These are phyloP conservation scores for Pluteus cervinus DNA, from an alignment of 768 basidiomycete genomes.

Conservation along the genomic window DNA sequence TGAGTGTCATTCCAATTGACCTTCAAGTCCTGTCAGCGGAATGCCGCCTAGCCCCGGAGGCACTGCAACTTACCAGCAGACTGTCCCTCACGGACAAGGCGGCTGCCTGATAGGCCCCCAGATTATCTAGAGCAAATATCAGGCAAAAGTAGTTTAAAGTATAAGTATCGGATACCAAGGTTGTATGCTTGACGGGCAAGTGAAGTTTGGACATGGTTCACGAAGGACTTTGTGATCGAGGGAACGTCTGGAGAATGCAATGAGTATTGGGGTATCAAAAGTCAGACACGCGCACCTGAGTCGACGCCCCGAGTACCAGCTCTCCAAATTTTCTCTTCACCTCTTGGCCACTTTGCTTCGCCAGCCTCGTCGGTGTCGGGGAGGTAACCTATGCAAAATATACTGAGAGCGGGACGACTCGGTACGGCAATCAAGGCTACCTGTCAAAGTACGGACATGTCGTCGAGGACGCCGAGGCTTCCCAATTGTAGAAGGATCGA, in stretches of 20 bases:
- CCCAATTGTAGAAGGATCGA: conserved; percentile 64
- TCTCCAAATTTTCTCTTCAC: conserved; percentile 75
- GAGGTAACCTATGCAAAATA: conserved; percentile 52
- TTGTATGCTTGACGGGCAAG: conserved; percentile 90
- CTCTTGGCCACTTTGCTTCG: conserved; percentile 81
- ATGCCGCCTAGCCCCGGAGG: not conserved
- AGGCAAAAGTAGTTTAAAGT: conserved; percentile 2
- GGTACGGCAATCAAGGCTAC: conserved; percentile 23
- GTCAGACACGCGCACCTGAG: conserved; percentile 33
- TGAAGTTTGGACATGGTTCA: conserved; percentile 82
- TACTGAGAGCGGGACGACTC: conserved; percentile 1
- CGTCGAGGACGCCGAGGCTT: conserved; percentile 50
- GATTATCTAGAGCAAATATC: conserved; percentile 40
- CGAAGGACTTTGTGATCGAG: conserved; percentile 66
- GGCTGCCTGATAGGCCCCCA: conserved; percentile 89
- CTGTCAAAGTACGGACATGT: conserved; percentile 66
- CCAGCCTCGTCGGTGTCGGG: conserved; percentile 73
- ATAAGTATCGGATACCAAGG: conserved; percentile 37
- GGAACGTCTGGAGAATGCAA: conserved; percentile 39
- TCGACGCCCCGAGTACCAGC: conserved; percentile 50
- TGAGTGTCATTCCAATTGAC: conserved; percentile 87
- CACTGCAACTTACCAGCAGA: conserved; percentile 52
- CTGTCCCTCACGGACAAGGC: conserved; percentile 87
- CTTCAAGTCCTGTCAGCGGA: conserved; percentile 22
- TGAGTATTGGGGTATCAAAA: conserved; percentile 2